phyloP scores from a whole-genome alignment of 2,329 filamentous ascomycete genomes.

The Nectriaceae sp. region DNA sequence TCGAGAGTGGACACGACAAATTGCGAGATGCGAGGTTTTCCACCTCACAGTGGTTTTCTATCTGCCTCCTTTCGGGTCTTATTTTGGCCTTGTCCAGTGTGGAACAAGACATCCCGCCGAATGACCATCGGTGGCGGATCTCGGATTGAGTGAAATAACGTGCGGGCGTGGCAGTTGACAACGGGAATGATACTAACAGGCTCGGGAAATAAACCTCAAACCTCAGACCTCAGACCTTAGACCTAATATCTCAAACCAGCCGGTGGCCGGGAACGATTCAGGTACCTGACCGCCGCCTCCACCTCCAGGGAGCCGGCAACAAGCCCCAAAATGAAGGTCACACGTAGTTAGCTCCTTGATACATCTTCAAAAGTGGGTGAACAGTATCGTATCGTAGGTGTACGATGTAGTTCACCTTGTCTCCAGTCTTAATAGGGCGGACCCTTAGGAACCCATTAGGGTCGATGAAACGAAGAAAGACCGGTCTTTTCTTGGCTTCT shows the following conservation, averaged over 20 bases:
- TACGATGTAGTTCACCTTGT: neutral
- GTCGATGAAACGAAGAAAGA: conserved; percentile 3
- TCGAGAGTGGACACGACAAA: conserved; percentile 20
- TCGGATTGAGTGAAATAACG: neutral
- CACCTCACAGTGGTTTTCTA: conserved; percentile 1
- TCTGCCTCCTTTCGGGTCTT: conserved; percentile 3
- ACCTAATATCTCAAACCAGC: neutral
- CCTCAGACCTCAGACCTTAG: neutral
- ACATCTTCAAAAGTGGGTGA: neutral
- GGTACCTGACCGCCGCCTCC: neutral
- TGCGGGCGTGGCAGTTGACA: conserved; percentile 2
- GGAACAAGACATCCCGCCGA: neutral
- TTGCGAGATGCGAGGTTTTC: conserved; percentile 7
- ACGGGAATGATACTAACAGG: conserved; percentile 8
- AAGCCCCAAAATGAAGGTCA: neutral
- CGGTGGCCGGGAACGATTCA: conserved; percentile 13
- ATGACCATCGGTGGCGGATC: neutral
- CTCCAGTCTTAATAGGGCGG: neutral
- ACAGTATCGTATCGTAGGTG: neutral
- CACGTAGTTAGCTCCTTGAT: too few relatives aligned
- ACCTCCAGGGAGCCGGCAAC: neutral
- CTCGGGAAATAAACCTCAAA: neutral
- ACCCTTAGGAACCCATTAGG: too few relatives aligned
- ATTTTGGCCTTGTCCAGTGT: neutral
- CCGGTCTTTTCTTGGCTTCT: conserved; percentile 16